Percentiles rank a stretch among this genome's conserved stretches.
These are phyloP conservation scores for Cicer arietinum DNA, from an alignment of 306 rosid genomes.

Conservation along the genomic window DNA sequence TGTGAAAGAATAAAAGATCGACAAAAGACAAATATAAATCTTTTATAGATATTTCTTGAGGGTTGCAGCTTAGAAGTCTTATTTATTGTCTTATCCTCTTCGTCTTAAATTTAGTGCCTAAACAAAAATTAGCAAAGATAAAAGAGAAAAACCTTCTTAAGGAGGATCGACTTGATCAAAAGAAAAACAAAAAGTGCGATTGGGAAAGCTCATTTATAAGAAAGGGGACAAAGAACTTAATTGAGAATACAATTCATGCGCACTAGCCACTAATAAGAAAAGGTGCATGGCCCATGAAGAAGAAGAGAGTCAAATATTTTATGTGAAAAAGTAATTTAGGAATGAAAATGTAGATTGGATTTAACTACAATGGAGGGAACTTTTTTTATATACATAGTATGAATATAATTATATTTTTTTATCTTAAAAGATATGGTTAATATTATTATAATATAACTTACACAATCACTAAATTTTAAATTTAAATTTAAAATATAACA, in stretches of 20 bases:
- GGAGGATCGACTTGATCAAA: slow-evolving; percentile 39
- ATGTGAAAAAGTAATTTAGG: slow-evolving; percentile 38
- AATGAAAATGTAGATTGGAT: slow-evolving; percentile 1
- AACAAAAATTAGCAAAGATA: too few relatives aligned
- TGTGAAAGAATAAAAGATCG: too few relatives aligned
- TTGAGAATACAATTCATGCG: slow-evolving; percentile 48
- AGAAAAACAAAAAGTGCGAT: slow-evolving; percentile 40
- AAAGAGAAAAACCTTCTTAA: slow-evolving; percentile 25
- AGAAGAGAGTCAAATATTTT: slow-evolving; percentile 44
- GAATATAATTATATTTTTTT: too few relatives aligned
- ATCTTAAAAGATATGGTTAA: too few relatives aligned
- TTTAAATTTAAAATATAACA: too few relatives aligned
- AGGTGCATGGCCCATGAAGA: slow-evolving; percentile 39
- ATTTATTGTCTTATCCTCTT: too few relatives aligned
- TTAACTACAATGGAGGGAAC: not conserved
- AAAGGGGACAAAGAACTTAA: slow-evolving; percentile 30
- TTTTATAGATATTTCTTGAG: too few relatives aligned
- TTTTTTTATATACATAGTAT: not conserved
- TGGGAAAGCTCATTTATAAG: slow-evolving; percentile 33
- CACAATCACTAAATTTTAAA: rapidly evolving
- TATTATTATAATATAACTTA: too few relatives aligned
- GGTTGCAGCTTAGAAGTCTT: too few relatives aligned
- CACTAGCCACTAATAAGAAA: slow-evolving; percentile 44
- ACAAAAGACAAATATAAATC: too few relatives aligned
- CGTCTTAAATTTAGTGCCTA: too few relatives aligned